Percentiles rank a stretch among this genome's conserved stretches.
These are phyloP conservation scores for Talaromyces rugulosus DNA, from an alignment of 2,329 filamentous ascomycete species.

Conservation along the genomic window DNA sequence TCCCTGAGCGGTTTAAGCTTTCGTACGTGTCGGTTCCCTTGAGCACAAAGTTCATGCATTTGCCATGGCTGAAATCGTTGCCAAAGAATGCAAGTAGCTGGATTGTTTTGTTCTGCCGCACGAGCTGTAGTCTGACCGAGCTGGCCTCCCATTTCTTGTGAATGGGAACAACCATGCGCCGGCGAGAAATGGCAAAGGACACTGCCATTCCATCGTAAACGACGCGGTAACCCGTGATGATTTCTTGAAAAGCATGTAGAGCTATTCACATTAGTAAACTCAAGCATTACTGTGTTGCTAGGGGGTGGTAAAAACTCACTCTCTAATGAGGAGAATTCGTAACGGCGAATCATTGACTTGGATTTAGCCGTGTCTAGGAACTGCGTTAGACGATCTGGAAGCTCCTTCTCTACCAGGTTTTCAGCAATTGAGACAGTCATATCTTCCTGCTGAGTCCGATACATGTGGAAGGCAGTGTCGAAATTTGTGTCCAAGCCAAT, in stretches of 20 bases:
- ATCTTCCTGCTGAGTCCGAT: conserved; percentile 71
- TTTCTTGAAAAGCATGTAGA: conserved; percentile 72
- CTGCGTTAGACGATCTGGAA: conserved; percentile 60
- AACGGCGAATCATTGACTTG: conserved; percentile 65
- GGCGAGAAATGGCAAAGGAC: conserved; percentile 75
- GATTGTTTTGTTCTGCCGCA: conserved; percentile 68
- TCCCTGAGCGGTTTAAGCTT: conserved; percentile 58
- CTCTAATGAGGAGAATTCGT: conserved; percentile 60
- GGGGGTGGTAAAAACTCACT: conserved; percentile 20
- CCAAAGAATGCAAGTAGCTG: conserved; percentile 79
- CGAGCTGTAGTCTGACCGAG: conserved; percentile 74
- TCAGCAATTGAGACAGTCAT: conserved; percentile 72
- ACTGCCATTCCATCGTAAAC: conserved; percentile 67
- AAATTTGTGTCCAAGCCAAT: conserved; percentile 62
- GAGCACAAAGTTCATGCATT: conserved; percentile 83
- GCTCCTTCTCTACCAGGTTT: conserved; percentile 58
- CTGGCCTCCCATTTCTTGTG: conserved; percentile 91
- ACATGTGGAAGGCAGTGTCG: conserved; percentile 59
- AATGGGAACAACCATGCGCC: conserved; percentile 85
- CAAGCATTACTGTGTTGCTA: no score
- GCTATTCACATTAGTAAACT: conserved; percentile 39
- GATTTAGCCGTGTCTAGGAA: conserved; percentile 56
- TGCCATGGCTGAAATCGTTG: conserved; percentile 78
- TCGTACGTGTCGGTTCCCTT: conserved; percentile 83
- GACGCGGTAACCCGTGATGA: conserved; percentile 75